Conservation (phyloP, 345 rosid genomes). For the Erucastrum elatum region DNA sequence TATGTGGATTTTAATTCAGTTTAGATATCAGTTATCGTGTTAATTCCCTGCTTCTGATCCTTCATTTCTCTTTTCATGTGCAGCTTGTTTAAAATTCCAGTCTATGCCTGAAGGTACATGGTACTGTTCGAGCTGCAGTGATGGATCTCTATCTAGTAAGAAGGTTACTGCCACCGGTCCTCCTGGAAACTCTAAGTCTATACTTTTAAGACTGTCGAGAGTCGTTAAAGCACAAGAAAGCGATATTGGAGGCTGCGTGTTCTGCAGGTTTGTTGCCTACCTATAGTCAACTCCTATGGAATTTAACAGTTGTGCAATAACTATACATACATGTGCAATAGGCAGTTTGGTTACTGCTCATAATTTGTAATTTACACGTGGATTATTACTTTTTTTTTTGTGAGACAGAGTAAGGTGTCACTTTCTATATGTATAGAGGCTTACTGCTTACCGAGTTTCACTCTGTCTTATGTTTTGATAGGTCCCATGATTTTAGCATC, state of each 20-base stretch:
- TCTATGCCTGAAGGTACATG: slow-evolving; percentile 69
- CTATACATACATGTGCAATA: too few relatives aligned
- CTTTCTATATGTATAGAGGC: background rate
- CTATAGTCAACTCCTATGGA: background rate
- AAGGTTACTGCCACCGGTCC: slow-evolving; percentile 46
- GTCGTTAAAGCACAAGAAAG: slow-evolving; percentile 72
- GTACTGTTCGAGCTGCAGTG: slow-evolving; percentile 76
- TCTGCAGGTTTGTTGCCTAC: slow-evolving; percentile 73
- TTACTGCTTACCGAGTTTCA: background rate
- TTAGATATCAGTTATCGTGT: background rate
- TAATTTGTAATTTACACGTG: background rate
- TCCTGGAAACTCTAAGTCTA: slow-evolving; percentile 47
- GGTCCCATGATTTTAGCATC: slow-evolving; percentile 78
- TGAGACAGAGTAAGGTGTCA: slow-evolving; percentile 2
- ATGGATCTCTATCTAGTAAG: slow-evolving; percentile 45
- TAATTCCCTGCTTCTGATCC: slow-evolving; percentile 14
- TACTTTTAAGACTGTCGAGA: slow-evolving; percentile 60
- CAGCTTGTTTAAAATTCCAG: slow-evolving; percentile 80
- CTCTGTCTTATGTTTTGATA: slow-evolving; percentile 32
- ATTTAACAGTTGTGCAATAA: too few relatives aligned
- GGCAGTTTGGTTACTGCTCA: too few relatives aligned
- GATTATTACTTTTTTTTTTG: background rate
- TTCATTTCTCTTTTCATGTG: slow-evolving; percentile 40
- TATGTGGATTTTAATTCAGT: background rate
- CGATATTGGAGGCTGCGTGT: slow-evolving; percentile 89